A percentile compares a stretch with the other conserved stretches of the same genome.
phyloP scores from a whole-genome alignment of 176 grass and related monocot genomes.

The Lolium rigidum region DNA sequence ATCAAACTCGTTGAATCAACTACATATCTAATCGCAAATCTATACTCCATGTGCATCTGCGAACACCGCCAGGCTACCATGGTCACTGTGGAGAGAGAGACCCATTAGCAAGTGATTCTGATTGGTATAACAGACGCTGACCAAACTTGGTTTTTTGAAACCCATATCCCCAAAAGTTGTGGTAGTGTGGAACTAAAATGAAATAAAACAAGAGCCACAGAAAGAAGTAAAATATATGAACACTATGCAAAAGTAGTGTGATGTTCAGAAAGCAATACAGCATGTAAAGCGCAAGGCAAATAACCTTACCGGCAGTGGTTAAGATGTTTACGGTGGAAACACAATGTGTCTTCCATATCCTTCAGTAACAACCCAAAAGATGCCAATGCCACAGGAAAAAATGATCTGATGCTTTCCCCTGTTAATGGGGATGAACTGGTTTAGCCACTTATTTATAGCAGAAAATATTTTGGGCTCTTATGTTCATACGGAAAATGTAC shows the following conservation, averaged over 20 bases:
- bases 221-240: background rate
- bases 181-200: background rate
- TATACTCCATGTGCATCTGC: no score
- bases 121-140: no score
- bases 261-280: background rate
- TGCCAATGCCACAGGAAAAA: background rate
- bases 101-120: no score
- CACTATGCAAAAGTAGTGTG: background rate
- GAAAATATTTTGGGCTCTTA: background rate
- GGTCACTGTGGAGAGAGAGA: background rate
- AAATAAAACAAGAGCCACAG: no score
- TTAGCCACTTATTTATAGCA: background rate
- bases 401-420: background rate
- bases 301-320: background rate
- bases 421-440: background rate
- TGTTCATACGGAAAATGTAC: background rate
- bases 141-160: background rate
- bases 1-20: background rate
- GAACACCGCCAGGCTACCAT: background rate
- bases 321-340: background rate
- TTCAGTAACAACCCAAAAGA: background rate
- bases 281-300: background rate
- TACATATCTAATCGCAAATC: background rate
- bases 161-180: background rate
- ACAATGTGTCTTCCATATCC: slow-evolving; percentile 14